Evolutionary conservation across 345 rosid species (phyloP), one percentile per base, ranked within the genome.

Genomic region (Stellera chamaejasme): DNA sequence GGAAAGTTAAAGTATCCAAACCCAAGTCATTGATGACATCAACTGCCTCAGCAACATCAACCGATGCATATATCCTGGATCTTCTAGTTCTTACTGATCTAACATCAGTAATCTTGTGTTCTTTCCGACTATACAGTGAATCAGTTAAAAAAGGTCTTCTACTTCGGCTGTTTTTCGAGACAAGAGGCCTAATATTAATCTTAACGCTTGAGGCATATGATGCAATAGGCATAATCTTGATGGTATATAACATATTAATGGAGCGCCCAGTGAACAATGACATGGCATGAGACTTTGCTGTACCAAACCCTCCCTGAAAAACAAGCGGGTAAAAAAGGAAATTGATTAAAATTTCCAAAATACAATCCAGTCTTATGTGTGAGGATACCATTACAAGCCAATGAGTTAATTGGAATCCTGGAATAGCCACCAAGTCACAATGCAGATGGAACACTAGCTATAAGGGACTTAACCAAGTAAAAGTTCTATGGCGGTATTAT

Each of bases 11-110:
- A 59, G 98, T 88, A 84, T 92, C 96, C 69, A 82, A 69, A 52
- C 98, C 98, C 66, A 92, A 78, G 79, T 92, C 98, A 52, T 92
- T 92, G 71, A 92, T 82, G 45, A 88, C 98, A 57, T 92, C 98
- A 71, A 84, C 68, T 27, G 95, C 98, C 71, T 64, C 50, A 32
- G 90, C 88, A 56, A 92, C 90, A 43, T 88, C 98, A 61, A 74
- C 60, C 13, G 80, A 55, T 14, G 85, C 87, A 65, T 64, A 58
- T 42, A 66, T 58, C 64, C 36, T 76, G 15, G 55, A 76, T 72
- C 77, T 76, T 70, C 74, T 65, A 58, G 60, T 10, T 2, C 10
- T 79, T 4, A 23, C 57, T 14, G 46, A 66, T 74, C 75, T 70
- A 48, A 65, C 61, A 59, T 62, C 64, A 56, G 72, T 48, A 59